Evolutionary conservation across 305 asterid genomes (phyloP), one percentile per base, ranked within the genome.

Genomic region (Fraxinus velutina): DNA sequence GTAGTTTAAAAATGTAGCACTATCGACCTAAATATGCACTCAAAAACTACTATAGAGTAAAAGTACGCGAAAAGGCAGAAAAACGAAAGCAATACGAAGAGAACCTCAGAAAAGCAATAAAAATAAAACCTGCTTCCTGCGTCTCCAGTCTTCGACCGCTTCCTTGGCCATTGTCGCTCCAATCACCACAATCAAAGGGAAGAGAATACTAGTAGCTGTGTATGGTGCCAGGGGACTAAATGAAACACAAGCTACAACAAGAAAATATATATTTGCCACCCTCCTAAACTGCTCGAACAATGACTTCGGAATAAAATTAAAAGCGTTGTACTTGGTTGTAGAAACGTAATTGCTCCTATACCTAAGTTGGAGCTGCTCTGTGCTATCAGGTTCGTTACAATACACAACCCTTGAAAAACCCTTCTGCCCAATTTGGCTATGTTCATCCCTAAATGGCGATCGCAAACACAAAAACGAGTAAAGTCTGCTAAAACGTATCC

Each of bases 261-360:
- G 90, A 78, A 96, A 96, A 77, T 96, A 96, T 75, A 94, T 74
- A 82, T 94, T 96, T 74, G 99, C 99, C 32, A 94, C 99, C 89
- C 98, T 90, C 91, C 99, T 90, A 85, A 96, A 94, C 88, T 96
- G 99, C 95, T 96, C 99, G 70, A 96, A 96, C 84, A 96, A 86
- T 21, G 99, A 93, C 84, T 96, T 94, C 5, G 99, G 99, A 4
- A 96, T 73, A 82, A 96, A 96, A 90, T 93, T 96, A 75, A 90
- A 1, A 0, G 89, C 93, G 15, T 89, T 96, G 77, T 94, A 96
- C 87, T 96, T 96, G 1, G 99, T 96, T n/a, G 98, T 96, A 50
- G 97, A 94, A 33, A 96, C 99, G 74, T 96, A 91, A 85, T 96
- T 96, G 73, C 89, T 84, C 85, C 91, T 73, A 77, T 94, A 94